phyloP scores from a whole-genome alignment of 1,139 yeast species.

The Pichia sp. region DNA sequence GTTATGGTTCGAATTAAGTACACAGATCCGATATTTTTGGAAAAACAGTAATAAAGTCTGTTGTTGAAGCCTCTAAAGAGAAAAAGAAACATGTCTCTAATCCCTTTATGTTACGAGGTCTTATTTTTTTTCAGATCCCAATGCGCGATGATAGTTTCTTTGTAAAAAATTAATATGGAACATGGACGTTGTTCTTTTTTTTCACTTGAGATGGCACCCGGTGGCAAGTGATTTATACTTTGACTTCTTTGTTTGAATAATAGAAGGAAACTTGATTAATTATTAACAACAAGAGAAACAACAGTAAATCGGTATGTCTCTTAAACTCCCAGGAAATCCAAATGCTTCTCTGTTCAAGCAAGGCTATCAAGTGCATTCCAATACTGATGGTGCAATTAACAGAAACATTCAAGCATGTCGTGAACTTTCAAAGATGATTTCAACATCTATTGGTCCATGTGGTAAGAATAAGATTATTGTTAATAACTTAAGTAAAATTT shows the following conservation, averaged over 20 bases:
- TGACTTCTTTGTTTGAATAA: no score
- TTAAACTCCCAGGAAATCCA: conserved; percentile 89
- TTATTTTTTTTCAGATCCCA: no score
- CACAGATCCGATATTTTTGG: no score
- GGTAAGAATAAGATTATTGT: conserved; percentile 95
- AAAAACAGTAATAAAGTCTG: no score
- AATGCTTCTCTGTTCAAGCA: conserved; percentile 90
- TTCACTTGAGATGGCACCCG: not conserved
- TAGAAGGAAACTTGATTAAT: no score
- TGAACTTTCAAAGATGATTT: conserved; percentile 84
- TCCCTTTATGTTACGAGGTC: no score
- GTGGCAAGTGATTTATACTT: not conserved
- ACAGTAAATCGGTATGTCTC: conserved; percentile 49
- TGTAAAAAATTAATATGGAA: not conserved
- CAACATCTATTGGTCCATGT: conserved; percentile 95
- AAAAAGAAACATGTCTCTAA: no score
- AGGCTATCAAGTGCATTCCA: conserved; percentile 85
- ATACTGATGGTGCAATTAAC: conserved; percentile 90
- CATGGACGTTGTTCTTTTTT: not conserved
- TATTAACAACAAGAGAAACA: no score
- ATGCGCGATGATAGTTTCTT: no score
- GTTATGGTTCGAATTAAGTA: no score
- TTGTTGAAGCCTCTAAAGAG: no score
- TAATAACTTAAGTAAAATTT: conserved; percentile 72
- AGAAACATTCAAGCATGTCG: conserved; percentile 92